Base-by-base conservation (phyloP, 495 filamentous ascomycete genomes). In the Penicillium manginii region DNA sequence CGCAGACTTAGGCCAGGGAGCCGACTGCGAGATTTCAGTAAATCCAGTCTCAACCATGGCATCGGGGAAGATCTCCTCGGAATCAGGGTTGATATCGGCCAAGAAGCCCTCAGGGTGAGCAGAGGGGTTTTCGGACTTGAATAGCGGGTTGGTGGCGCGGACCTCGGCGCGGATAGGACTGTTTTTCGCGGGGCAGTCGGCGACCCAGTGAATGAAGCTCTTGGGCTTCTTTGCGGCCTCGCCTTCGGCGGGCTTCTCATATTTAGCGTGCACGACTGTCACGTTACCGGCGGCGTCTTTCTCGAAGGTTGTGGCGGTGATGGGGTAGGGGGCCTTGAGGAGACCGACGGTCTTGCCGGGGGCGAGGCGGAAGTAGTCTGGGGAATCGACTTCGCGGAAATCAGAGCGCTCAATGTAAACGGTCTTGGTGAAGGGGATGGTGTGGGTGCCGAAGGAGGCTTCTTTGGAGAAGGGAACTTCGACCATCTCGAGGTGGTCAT, bases 361-460 rank as follows among this genome's bases (percentile, higher is more conserved):
- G 0, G 96, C 90, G 22, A 98, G 86, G 19, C 96, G 92, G 86
- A 96, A 97, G 78, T 91, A 97, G 58, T 96, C 90, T 47, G 87
- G 84, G 64, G 83, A 85, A 70, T 93, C 91, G 17, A 87, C 83
- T 68, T 96, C 89, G 33, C 94, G 84, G 80, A 97, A 98, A 70
- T 98, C 94, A 35, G 83, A 86, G 47, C 91, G 88, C 68, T 98
- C 94, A 50, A 98, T 97, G 77, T 94, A 97, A 15, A 97, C 83
- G 9, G 79, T 90, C 70, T 86, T 86, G n/a, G 91, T 92, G 69
- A 96, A 88, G 32, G 89, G 89, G 59, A 96, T 76, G 60, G 77
- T 81, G 64, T 81, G 78, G 46, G 68, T 79, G 31, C 69, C 67
- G 55, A 71, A 71, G 37, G 64, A 53, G 19, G 86, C 78, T 56